A percentile compares a stretch with the other conserved stretches of the same genome.
Evolutionary conservation across 495 filamentous ascomycete genomes (phyloP).

Genomic region (Lepraria neglecta): DNA sequence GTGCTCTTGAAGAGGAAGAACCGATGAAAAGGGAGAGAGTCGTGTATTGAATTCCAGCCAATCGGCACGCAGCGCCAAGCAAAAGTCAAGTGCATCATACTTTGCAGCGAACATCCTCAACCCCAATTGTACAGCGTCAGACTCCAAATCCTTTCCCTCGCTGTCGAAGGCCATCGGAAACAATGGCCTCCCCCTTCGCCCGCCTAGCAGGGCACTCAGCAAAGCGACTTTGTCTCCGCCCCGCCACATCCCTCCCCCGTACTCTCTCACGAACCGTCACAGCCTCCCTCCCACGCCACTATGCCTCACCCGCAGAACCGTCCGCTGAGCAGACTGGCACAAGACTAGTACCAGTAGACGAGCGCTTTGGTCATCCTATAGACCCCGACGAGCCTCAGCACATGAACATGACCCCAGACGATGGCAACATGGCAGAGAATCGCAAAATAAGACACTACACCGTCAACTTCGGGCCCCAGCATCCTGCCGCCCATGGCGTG

Average conservation of each 20-base stretch:
- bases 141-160: not conserved
- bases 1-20: too few species aligned
- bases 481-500: slow-evolving; percentile 98
- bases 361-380: slow-evolving; percentile 47
- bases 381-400: slow-evolving; percentile 41
- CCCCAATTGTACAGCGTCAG: not conserved
- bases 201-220: slow-evolving; percentile 57
- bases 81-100: slow-evolving; percentile 20
- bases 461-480: slow-evolving; percentile 99
- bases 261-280: slow-evolving; percentile 57
- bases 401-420: slow-evolving; percentile 41
- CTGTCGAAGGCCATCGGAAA: slow-evolving; percentile 26
- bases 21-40: too few species aligned
- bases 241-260: slow-evolving; percentile 37
- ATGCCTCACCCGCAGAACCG: slow-evolving; percentile 45
- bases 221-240: slow-evolving; percentile 57
- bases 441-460: slow-evolving; percentile 98
- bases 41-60: not conserved
- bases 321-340: slow-evolving; percentile 51
- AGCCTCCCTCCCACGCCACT: slow-evolving; percentile 56
- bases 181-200: slow-evolving; percentile 61
- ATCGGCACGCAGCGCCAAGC: slow-evolving; percentile 8
- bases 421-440: slow-evolving; percentile 49
- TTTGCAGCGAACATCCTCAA: slow-evolving; percentile 7
- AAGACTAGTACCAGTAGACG: slow-evolving; percentile 53